Conservation (phyloP, 2,329 filamentous ascomycete genomes). For the Aspergillus transmontanensis region DNA sequence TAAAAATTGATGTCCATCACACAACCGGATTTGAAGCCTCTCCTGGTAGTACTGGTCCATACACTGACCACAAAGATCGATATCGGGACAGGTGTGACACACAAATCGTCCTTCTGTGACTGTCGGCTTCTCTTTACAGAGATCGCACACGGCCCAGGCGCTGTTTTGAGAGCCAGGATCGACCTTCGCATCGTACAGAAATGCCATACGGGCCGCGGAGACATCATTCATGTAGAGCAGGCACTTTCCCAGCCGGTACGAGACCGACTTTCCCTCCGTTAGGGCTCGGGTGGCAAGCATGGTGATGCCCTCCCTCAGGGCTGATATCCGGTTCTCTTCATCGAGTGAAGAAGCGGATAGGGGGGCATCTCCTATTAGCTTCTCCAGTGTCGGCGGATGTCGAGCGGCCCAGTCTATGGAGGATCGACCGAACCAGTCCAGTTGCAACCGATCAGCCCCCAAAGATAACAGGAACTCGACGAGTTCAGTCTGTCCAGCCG, state of each 20-base stretch:
- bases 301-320: not conserved
- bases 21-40: not conserved
- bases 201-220: conserved; percentile 1
- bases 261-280: not conserved
- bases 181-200: not conserved
- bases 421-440: conserved; percentile 6
- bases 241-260: not conserved
- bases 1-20: conserved; percentile 1
- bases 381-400: not conserved
- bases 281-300: not conserved
- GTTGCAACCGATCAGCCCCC: not conserved
- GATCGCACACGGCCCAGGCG: not conserved
- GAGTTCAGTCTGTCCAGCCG: conserved; percentile 2
- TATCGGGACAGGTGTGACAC: conserved; percentile 3
- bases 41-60: not conserved
- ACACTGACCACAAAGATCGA: conserved; percentile 1
- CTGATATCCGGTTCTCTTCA: not conserved
- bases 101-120: conserved; percentile 2
- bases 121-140: not conserved
- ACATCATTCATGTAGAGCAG: not conserved
- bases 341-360: too few relatives aligned
- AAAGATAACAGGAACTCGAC: not conserved
- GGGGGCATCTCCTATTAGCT: not conserved
- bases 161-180: not conserved
- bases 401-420: not conserved